These are phyloP conservation scores for Aureobasidium mangrovei DNA, from an alignment of 2,329 filamentous ascomycete species.

Conservation along the genomic window DNA sequence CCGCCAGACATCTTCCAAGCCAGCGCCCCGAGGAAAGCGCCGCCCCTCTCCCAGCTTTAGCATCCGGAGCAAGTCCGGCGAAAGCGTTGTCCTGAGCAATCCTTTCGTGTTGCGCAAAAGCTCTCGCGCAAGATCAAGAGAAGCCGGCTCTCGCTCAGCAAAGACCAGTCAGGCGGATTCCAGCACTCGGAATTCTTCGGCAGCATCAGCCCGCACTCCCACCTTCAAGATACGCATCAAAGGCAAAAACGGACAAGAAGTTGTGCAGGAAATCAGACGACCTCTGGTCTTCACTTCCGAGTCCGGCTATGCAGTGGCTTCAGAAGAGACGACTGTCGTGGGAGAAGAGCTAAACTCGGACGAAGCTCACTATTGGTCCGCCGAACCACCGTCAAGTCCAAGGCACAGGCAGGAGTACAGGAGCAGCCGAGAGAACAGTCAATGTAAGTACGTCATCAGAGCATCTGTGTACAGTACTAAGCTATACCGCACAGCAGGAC, in stretches of 20 bases:
- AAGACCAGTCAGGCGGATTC: background rate
- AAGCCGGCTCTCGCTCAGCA: background rate
- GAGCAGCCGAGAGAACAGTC: background rate
- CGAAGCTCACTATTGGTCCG: background rate
- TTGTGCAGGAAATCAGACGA: constrained; percentile 14
- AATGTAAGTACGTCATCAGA: background rate
- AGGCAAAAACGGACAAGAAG: constrained; percentile 20
- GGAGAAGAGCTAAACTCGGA: constrained; percentile 5
- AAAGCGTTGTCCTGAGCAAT: constrained; percentile 17
- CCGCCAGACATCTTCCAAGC: background rate
- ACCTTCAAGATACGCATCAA: constrained; percentile 15
- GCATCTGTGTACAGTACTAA: background rate
- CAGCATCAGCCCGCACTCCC: background rate
- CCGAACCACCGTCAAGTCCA: background rate
- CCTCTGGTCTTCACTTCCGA: constrained; percentile 12
- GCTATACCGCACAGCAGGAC: background rate
- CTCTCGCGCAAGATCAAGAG: background rate
- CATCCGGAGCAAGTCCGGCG: constrained; percentile 18
- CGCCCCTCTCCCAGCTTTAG: constrained; percentile 2
- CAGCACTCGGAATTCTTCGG: background rate
- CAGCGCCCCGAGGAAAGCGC: background rate
- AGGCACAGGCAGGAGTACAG: background rate
- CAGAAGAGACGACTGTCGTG: constrained; percentile 6
- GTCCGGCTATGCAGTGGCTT: background rate
- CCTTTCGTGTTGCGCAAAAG: constrained; percentile 8